phyloP scores from a whole-genome alignment of 2,329 filamentous ascomycete species.

The Neobulgaria alba region DNA sequence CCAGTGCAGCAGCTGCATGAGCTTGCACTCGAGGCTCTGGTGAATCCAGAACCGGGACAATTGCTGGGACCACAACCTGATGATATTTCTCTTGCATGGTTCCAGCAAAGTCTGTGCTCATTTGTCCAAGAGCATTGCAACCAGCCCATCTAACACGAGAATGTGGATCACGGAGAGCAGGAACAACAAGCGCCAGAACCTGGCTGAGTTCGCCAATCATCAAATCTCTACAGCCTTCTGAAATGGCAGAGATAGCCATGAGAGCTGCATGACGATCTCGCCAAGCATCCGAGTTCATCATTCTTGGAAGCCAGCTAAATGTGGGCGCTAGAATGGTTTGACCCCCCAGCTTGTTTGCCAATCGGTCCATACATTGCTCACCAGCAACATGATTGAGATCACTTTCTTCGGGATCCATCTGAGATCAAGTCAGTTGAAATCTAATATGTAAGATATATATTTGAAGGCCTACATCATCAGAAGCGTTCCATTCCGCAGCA shows the following conservation, averaged over 20 bases:
- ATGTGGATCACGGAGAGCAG: slow-evolving; percentile 80
- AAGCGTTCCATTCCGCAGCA: slow-evolving; percentile 83
- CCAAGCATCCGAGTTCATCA: slow-evolving; percentile 96
- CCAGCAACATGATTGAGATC: slow-evolving; percentile 96
- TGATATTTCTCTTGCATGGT: slow-evolving; percentile 98
- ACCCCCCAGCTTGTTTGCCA: slow-evolving; percentile 96
- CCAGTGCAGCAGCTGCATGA: slow-evolving; percentile 91
- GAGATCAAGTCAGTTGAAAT: slow-evolving; percentile 5
- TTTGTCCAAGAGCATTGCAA: slow-evolving; percentile 97
- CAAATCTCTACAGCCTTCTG: slow-evolving; percentile 88
- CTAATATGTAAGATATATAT: neutral
- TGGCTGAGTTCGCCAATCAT: slow-evolving; percentile 94
- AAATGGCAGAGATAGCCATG: slow-evolving; percentile 98
- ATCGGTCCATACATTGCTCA: slow-evolving; percentile 95
- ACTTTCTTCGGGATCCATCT: slow-evolving; percentile 91
- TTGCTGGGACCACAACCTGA: slow-evolving; percentile 74
- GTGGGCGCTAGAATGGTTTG: slow-evolving; percentile 84
- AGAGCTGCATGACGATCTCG: slow-evolving; percentile 90
- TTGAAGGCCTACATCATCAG: slow-evolving; percentile 61
- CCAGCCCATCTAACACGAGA: slow-evolving; percentile 94
- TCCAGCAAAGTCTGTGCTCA: slow-evolving; percentile 98
- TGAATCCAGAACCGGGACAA: slow-evolving; percentile 86
- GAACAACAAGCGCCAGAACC: slow-evolving; percentile 89
- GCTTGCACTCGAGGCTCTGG: slow-evolving; percentile 91
- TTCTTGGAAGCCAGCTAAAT: slow-evolving; percentile 92